Percentiles rank a stretch among this genome's conserved stretches.
Evolutionary conservation across 352 stramenopile species (phyloP).

Genomic region (Pythium rishiriense): DNA sequence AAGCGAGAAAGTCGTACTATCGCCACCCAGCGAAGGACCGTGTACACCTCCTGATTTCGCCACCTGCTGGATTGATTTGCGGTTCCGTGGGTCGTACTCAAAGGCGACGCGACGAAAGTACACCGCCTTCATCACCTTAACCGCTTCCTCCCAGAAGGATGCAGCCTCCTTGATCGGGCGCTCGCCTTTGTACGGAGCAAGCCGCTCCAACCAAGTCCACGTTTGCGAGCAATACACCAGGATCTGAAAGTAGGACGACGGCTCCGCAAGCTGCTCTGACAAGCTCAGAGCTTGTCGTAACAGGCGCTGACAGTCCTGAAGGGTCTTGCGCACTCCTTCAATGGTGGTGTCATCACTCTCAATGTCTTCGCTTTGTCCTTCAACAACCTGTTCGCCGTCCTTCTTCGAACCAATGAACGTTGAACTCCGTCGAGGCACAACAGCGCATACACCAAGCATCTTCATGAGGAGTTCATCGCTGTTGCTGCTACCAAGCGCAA

Average conservation of each 20-base stretch:
- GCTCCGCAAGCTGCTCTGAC: conserved; percentile 68
- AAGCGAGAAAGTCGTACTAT: conserved; percentile 53
- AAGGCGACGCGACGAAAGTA: conserved; percentile 81
- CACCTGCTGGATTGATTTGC: conserved; percentile 23
- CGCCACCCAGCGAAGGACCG: conserved; percentile 8
- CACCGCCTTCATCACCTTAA: conserved; percentile 71
- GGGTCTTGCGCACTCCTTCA: conserved; percentile 56
- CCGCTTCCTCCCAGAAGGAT: conserved; percentile 79
- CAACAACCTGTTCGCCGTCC: conserved; percentile 1
- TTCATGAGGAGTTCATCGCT: conserved; percentile 62
- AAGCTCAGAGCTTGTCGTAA: conserved; percentile 59
- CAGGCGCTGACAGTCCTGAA: conserved; percentile 70
- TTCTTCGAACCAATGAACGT: conserved; percentile 17
- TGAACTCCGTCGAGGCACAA: conserved; percentile 16
- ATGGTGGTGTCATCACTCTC: conserved; percentile 37
- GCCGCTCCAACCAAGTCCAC: conserved; percentile 79
- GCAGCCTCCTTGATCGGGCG: conserved; percentile 73
- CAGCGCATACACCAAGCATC: conserved; percentile 24
- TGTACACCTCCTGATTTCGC: conserved; percentile 26
- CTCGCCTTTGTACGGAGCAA: conserved; percentile 78
- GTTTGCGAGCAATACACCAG: conserved; percentile 65
- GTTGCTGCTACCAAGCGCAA: conserved; percentile 64
- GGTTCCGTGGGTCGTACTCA: conserved; percentile 36
- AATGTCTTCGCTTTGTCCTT: conserved; percentile 7
- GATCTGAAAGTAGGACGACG: conserved; percentile 52